Evolutionary conservation across 2,329 filamentous ascomycete genomes (phyloP).

Genomic region (Ophiocordyceps polyrhachis-furcata): DNA sequence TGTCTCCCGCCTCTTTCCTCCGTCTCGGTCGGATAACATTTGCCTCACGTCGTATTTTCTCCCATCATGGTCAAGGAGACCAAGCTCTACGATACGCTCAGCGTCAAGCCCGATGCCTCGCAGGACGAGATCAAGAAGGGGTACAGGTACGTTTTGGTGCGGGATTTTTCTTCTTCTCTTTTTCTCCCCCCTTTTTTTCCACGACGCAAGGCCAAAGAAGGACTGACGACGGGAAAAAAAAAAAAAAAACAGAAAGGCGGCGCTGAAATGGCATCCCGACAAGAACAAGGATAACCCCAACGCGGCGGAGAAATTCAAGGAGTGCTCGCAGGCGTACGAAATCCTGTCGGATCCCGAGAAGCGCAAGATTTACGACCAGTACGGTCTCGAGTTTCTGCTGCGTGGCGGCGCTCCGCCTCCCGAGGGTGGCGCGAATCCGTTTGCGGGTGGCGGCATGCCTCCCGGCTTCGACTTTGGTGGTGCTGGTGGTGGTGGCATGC

Average conservation of each 20-base stretch:
- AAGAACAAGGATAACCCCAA: constrained; percentile 88
- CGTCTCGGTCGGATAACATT: neutral
- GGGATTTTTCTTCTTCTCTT: neutral
- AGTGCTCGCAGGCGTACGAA: constrained; percentile 93
- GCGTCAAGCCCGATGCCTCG: constrained; percentile 57
- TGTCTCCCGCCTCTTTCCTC: neutral
- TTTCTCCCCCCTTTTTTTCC: too few relatives aligned
- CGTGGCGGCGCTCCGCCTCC: constrained; percentile 59
- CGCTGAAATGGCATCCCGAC: constrained; percentile 86
- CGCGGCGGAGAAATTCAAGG: constrained; percentile 90
- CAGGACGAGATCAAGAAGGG: constrained; percentile 97
- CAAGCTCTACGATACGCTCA: constrained; percentile 69
- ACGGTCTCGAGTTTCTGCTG: constrained; percentile 80
- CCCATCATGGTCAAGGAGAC: constrained; percentile 66
- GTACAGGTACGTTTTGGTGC: constrained; percentile 48
- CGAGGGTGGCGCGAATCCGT: constrained; percentile 39
- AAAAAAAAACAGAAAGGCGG: constrained; percentile 46
- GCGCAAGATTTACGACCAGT: constrained; percentile 87
- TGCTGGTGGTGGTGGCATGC: constrained; percentile 22
- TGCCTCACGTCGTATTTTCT: neutral
- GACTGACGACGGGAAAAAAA: neutral
- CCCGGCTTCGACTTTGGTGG: constrained; percentile 36
- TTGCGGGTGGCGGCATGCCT: constrained; percentile 37
- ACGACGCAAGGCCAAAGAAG: neutral
- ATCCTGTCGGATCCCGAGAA: constrained; percentile 96